These are phyloP conservation scores for Cladorrhinum samala DNA, from an alignment of 495 filamentous ascomycete species.

Conservation along the genomic window DNA sequence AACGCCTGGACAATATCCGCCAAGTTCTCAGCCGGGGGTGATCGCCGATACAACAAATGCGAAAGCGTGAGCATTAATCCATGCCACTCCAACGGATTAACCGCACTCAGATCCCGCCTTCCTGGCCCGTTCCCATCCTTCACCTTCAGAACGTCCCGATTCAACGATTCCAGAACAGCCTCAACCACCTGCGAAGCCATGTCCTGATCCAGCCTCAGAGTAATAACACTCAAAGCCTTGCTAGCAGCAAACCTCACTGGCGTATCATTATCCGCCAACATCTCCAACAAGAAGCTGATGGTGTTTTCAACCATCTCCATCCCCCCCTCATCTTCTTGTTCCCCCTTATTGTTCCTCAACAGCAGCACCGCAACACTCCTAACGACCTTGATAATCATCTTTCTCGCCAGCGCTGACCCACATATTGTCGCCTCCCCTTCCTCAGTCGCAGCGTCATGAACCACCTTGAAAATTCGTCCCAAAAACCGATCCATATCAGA, in stretches of 20 bases:
- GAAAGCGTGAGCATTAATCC: conserved; percentile 81
- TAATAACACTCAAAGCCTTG: conserved; percentile 84
- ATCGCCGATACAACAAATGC: conserved; percentile 73
- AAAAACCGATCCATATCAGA: conserved; percentile 47
- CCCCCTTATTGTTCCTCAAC: conserved; percentile 37
- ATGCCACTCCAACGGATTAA: conserved; percentile 83
- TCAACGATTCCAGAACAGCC: conserved; percentile 67
- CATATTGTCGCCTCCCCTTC: conserved; percentile 45
- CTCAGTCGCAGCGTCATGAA: conserved; percentile 39
- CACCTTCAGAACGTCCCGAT: conserved; percentile 67
- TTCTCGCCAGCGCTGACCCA: conserved; percentile 69
- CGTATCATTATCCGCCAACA: conserved; percentile 75
- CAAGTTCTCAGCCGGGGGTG: conserved; percentile 60
- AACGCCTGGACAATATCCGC: conserved; percentile 64
- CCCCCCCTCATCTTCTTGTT: conserved; percentile 33
- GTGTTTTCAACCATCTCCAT: conserved; percentile 63
- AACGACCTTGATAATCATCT: conserved; percentile 75
- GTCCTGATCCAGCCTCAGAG: conserved; percentile 65
- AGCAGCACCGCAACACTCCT: conserved; percentile 62
- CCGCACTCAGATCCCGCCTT: conserved; percentile 59
- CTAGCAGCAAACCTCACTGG: conserved; percentile 83
- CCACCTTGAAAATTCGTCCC: conserved; percentile 38
- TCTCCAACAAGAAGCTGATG: conserved; percentile 63
- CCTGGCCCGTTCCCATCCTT: conserved; percentile 31
- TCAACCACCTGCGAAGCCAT: conserved; percentile 84